Conservation (phyloP, 169 alveolate genomes). For the Babesia gibsoni region DNA sequence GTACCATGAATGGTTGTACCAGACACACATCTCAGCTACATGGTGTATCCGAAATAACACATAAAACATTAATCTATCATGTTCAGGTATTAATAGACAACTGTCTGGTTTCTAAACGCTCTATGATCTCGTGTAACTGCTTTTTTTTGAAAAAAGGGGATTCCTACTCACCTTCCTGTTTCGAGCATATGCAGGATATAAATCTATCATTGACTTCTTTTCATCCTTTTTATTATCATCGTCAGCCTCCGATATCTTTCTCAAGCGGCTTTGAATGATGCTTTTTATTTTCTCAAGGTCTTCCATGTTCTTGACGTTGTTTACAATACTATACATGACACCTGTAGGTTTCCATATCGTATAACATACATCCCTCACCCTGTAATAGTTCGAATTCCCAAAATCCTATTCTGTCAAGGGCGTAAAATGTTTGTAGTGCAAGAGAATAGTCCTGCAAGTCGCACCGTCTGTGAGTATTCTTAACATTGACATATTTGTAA, state of each 20-base stretch:
- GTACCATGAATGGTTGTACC: too few relatives aligned
- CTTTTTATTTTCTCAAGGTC: background rate
- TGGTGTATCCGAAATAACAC: too few relatives aligned
- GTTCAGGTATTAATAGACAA: too few relatives aligned
- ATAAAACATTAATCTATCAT: too few relatives aligned
- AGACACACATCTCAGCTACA: too few relatives aligned
- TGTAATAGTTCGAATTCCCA: constrained; percentile 10
- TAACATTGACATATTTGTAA: background rate
- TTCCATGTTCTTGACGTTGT: background rate
- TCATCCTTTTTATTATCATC: background rate
- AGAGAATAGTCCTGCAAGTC: background rate
- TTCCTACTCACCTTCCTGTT: too few relatives aligned
- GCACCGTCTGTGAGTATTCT: background rate
- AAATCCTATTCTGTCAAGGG: background rate
- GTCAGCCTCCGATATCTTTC: too few relatives aligned
- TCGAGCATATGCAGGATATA: too few relatives aligned
- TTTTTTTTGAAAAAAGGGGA: too few relatives aligned
- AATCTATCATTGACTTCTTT: constrained; percentile 1
- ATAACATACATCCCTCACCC: background rate
- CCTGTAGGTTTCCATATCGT: background rate
- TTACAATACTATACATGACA: background rate
- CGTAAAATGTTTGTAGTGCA: background rate
- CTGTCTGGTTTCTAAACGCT: background rate
- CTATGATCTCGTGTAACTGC: constrained; percentile 13
- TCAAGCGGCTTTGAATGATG: background rate